Percentiles rank a stretch among this genome's conserved stretches.
Conservation (phyloP, 331 rosid genomes). For the Malus hybrid region DNA sequence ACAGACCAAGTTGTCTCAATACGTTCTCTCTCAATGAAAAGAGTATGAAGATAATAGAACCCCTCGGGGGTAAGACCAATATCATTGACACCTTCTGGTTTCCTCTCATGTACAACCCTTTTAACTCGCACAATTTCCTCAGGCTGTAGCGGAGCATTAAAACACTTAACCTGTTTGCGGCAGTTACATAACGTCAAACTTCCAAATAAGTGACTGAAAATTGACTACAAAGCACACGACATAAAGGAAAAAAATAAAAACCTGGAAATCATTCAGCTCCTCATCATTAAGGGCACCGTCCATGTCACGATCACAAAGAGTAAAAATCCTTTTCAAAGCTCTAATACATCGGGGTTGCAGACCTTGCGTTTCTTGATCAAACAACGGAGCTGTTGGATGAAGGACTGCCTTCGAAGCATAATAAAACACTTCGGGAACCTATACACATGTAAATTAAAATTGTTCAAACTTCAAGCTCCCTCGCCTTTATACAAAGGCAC, state of each 20-base stretch:
- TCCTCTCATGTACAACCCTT: conserved; percentile 65
- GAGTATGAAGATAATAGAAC: conserved; percentile 59
- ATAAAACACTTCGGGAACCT: conserved; percentile 92
- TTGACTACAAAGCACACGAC: not conserved
- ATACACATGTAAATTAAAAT: not conserved
- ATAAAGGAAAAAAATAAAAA: conserved; percentile 18
- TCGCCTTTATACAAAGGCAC: not conserved
- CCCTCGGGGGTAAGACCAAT: conserved; percentile 83
- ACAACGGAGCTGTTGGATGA: conserved; percentile 80
- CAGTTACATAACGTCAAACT: not conserved
- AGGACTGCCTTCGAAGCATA: conserved; percentile 88
- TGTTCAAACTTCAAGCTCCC: not conserved
- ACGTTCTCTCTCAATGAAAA: conserved; percentile 69
- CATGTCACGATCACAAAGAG: conserved; percentile 78
- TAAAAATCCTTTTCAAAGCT: conserved; percentile 85
- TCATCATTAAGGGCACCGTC: conserved; percentile 80
- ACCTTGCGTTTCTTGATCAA: conserved; percentile 55
- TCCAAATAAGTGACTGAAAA: not conserved
- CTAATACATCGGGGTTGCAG: conserved; percentile 65
- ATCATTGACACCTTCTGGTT: conserved; percentile 71
- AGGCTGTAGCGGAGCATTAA: conserved; percentile 64
- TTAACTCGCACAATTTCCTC: conserved; percentile 58
- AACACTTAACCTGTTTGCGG: conserved; percentile 59
- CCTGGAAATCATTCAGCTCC: conserved; percentile 92
- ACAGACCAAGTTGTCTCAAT: conserved; percentile 90